Evolutionary conservation across 306 rosid species (phyloP).

Genomic region (Sechiopsis laciniata): DNA sequence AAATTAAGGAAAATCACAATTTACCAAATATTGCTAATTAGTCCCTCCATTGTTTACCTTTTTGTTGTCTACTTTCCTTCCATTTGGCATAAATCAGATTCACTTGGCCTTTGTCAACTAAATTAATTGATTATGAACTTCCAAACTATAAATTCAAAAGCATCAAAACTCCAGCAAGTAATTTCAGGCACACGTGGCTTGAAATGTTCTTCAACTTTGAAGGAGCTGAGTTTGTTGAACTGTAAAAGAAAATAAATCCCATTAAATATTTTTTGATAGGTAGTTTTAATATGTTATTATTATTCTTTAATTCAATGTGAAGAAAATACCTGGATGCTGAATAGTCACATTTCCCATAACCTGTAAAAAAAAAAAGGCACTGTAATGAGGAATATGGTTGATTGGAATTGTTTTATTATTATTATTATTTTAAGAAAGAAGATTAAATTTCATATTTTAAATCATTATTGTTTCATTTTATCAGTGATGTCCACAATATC

Average conservation of each 20-base stretch:
- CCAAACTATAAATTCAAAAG: slow-evolving; percentile 34
- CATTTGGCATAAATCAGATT: slow-evolving; percentile 13
- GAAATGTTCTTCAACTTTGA: slow-evolving; percentile 25
- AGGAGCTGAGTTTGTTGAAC: slow-evolving; percentile 49
- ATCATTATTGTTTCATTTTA: slow-evolving; percentile 18
- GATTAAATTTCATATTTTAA: not conserved
- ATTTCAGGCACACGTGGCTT: slow-evolving; percentile 36
- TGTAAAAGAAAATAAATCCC: slow-evolving; percentile 14
- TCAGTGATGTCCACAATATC: not conserved
- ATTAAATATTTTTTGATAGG: too few relatives aligned
- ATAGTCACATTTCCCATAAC: slow-evolving; percentile 67
- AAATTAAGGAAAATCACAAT: slow-evolving; percentile 32
- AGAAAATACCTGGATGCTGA: slow-evolving; percentile 55
- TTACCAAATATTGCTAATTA: slow-evolving; percentile 31
- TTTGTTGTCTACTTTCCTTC: slow-evolving; percentile 4
- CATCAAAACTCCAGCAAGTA: slow-evolving; percentile 34
- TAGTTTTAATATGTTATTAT: not conserved
- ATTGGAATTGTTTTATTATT: not conserved
- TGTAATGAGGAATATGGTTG: not conserved
- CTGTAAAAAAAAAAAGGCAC: slow-evolving; percentile 32
- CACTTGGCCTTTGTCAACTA: not conserved
- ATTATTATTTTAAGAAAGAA: too few relatives aligned
- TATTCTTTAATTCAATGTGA: not conserved
- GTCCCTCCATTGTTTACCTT: slow-evolving; percentile 1
- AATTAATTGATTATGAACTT: slow-evolving; percentile 29